Base-by-base conservation (phyloP, 139 green algal genomes). In the Picochlorum sp. region DNA sequence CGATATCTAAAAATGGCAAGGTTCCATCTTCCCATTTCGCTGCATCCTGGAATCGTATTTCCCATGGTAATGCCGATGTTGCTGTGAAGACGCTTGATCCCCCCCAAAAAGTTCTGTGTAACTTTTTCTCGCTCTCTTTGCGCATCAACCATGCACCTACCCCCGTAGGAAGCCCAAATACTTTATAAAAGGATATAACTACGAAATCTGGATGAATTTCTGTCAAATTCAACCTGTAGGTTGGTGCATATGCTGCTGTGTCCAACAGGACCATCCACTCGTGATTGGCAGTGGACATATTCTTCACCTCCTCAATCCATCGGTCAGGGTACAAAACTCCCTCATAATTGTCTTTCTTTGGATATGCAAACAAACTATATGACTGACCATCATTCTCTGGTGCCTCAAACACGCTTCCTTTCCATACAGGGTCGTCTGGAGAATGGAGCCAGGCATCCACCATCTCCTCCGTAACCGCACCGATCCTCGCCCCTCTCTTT, bases 181-280 rank as follows among this genome's bases (percentile, higher is more conserved):
- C 78, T 76, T 97, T 97, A 85, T 97, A 97, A 67, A 87, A 96
- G 7, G 88, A 96, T 34, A 97, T 66, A 2, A 69, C 86, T 34
- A 95, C 79, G 76, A 96, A 91, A 65, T 97, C 86, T 9, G 81
- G 77, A 7, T 72, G 69, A n/a, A 63, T 26, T 21, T 28, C 6
- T 1, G 76, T 67, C 5, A 95, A 80, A 76, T 97, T 83, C 13
- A 88, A 90, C 4, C 87, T 89, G 0, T 26, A 9, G 14, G 78
- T 90, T 34, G 52, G 58, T 62, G 75, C 89, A 15, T 72, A 85
- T 75, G 96, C 96, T 57, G 90, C 90, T 0, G 88, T 86, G 70
- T 97, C 90, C 30, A 97, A 65, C 37, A 96, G 71, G 51, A 94
- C 79, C 20, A 81, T 56, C 84, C 86, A 95, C 7, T 67, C 62